These are phyloP conservation scores for Miscanthus lutarioriparius DNA, from an alignment of 176 grass and related monocot genomes.

Conservation along the genomic window DNA sequence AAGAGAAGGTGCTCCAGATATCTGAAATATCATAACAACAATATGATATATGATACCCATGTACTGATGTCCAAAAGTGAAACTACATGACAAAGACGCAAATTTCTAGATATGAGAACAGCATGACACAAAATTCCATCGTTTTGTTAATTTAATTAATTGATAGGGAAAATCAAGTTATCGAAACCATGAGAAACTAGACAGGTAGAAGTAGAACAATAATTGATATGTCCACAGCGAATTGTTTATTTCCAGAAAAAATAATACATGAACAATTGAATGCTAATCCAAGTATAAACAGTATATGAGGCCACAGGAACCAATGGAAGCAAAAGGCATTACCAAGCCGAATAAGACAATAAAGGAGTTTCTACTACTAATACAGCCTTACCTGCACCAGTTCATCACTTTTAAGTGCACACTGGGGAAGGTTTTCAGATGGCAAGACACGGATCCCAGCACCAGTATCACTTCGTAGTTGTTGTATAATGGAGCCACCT, in stretches of 20 bases:
- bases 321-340: slow-evolving; percentile 25
- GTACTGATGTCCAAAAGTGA: slow-evolving; percentile 14
- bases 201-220: background rate
- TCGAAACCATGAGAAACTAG: slow-evolving; percentile 16
- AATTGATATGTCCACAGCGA: slow-evolving; percentile 13
- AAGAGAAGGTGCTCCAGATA: slow-evolving; percentile 77
- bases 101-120: background rate
- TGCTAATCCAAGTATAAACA: slow-evolving; percentile 33
- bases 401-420: slow-evolving; percentile 86
- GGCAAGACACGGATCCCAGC: slow-evolving; percentile 78
- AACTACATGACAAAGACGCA: background rate
- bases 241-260: slow-evolving; percentile 11
- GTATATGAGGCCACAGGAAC: background rate
- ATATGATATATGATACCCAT: slow-evolving; percentile 3
- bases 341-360: slow-evolving; percentile 24
- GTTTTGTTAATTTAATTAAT: slow-evolving; percentile 19
- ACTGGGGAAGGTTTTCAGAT: slow-evolving; percentile 72
- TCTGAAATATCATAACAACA: slow-evolving; percentile 51
- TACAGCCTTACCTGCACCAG: slow-evolving; percentile 79
- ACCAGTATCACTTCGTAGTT: slow-evolving; percentile 74
- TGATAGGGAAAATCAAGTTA: slow-evolving; percentile 10
- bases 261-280: slow-evolving; percentile 20
- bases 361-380: slow-evolving; percentile 24
- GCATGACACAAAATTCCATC: background rate
- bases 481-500: slow-evolving; percentile 95